Base-by-base conservation (phyloP, 2,329 filamentous ascomycete genomes). In the Diaporthe sp. region DNA sequence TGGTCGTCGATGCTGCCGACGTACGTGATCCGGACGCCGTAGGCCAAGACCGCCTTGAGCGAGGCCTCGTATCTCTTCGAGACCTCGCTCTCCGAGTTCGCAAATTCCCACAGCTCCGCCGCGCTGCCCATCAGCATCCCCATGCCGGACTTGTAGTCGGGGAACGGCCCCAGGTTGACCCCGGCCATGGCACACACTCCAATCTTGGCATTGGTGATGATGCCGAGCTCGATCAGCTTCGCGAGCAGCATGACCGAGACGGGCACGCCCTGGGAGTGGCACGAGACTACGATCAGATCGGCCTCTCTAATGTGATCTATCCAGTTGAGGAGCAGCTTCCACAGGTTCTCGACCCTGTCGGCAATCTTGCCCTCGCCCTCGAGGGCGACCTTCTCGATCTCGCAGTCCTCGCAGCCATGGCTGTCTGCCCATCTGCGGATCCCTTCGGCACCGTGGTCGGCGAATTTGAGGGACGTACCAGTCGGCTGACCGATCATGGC, bases 1-100 rank as follows among this genome's bases (percentile, higher is more conserved):
- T 99, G 97, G 83, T 99, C 97, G 82, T 99, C 97, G 70, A 99
- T 97, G 83, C 96, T 98, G 72, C 96, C 96, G 75, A 98, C 89
- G 82, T 96, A 98, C 0, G 95, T 94, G 67, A 98, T 91, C 55
- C 95, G 91, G 19, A 94, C 94, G 17, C 96, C 95, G 79, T 95
- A 93, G 22, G 92, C 89, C 9, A 99, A 87, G 2, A 94, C 93
- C 13, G 90, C 90, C 80, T 94, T 92, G 4, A 98, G 86, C 0
- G 95, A 92, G 39, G 92, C 88, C 79, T 95, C 92, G 79, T 98
- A 97, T 78, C 94, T 91, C 80, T 93, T 93, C 0, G 95, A 96
- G 17, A 98, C 94, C 72, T 92, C 89, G 81, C 95, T 98, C 74
- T 94, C 90, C 0, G 94, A 92, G 77, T 96, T 92, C 22, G 93